Conservation (phyloP, 768 basidiomycete species). For the Boletellus ananas region DNA sequence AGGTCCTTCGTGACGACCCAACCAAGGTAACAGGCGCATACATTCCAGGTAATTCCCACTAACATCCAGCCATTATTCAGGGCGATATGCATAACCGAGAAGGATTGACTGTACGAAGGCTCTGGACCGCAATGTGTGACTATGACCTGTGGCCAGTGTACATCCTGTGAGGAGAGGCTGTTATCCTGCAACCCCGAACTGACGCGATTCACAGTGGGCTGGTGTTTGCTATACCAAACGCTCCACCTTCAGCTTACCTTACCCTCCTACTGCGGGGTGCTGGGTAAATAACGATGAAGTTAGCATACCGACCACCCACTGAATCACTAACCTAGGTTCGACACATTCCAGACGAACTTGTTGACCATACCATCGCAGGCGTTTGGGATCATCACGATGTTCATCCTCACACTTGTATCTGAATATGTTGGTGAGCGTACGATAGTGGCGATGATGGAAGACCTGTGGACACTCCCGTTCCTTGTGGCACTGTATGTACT, state of each 20-base stretch:
- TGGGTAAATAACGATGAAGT: conserved; percentile 32
- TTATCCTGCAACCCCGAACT: background rate
- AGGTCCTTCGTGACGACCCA: conserved; percentile 62
- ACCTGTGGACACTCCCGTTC: conserved; percentile 61
- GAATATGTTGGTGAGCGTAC: conserved; percentile 53
- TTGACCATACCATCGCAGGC: conserved; percentile 55
- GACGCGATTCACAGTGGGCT: conserved; percentile 36
- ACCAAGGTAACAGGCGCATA: conserved; percentile 38
- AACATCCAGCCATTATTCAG: background rate
- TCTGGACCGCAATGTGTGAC: conserved; percentile 55
- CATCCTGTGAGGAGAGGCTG: conserved; percentile 33
- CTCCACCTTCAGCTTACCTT: conserved; percentile 51
- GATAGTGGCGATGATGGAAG: conserved; percentile 48
- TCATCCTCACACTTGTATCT: conserved; percentile 46
- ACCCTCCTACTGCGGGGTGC: conserved; percentile 53
- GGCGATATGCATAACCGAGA: conserved; percentile 69
- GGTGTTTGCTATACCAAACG: conserved; percentile 48
- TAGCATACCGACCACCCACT: background rate
- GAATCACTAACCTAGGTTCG: conserved; percentile 38
- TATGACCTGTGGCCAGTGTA: conserved; percentile 69
- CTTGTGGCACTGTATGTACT: conserved; percentile 52
- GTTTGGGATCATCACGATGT: conserved; percentile 50
- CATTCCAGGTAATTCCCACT: background rate
- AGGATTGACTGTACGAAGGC: conserved; percentile 44
- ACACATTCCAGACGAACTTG: conserved; percentile 57